Base-by-base conservation (phyloP, 257 asterid genomes). In the Anisodus acutangulus region DNA sequence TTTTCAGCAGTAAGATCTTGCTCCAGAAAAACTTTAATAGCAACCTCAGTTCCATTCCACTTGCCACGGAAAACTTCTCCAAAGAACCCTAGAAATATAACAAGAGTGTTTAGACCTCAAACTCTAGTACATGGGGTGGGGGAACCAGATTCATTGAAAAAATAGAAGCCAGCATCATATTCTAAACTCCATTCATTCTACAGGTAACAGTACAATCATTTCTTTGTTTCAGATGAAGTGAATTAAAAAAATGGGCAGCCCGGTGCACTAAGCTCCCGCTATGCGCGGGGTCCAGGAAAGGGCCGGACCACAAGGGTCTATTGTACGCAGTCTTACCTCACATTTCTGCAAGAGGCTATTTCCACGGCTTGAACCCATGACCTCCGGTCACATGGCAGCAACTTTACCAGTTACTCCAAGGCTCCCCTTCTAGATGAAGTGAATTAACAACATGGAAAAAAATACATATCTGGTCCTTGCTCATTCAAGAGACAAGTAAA, bases 1-100 rank as follows among this genome's bases (percentile, higher is more conserved):
- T 95, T 97, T 91, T 97, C 98, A 80, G 96, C 96, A 86, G 97
- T 97, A 85, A 97, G 97, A 86, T 97, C 99, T 91, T 97, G 99
- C 93, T 95, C 99, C 91, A 97, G 85, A 87, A 97, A 97, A 85
- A 95, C 95, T 89, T 97, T 97, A 86, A 97, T 91, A 68, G 99
- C 98, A 88, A 97, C 99, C 85, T 95, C 97, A 59, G 97, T 93
- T 66, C 99, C 99, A 88, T 97, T 95, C 99, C 99, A 97, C 86
- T 87, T 85, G 87, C 99, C 99, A 83, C 98, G 98, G 76, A 97
- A 97, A 85, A 97, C 99, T 89, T 97, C 99, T 64, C 98, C 99
- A 86, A 97, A 97, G 88, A 97, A 97, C 55, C 99, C 99, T 97
- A 87, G 78, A 87, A 80, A 82, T n/a, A 53, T 13, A 78, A 53